Percentiles rank a stretch among this genome's conserved stretches.
These are phyloP conservation scores for Gymnopilus junonius DNA, from an alignment of 768 basidiomycete species.

Conservation along the genomic window DNA sequence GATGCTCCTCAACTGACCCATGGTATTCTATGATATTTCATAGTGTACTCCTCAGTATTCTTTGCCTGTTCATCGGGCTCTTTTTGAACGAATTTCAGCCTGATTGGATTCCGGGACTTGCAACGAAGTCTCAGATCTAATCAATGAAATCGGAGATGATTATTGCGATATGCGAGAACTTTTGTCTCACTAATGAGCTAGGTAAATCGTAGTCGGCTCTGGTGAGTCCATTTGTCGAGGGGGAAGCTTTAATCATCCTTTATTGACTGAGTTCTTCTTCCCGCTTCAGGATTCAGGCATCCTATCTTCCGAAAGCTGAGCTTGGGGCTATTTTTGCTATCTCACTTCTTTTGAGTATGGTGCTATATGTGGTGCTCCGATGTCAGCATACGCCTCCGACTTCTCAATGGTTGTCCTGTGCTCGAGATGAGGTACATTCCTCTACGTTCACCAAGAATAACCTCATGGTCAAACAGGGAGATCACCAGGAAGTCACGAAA, in stretches of 20 bases:
- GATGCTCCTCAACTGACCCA: background rate
- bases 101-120: background rate
- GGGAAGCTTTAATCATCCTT: background rate
- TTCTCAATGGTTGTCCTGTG: background rate
- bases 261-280: background rate
- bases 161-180: background rate
- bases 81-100: background rate
- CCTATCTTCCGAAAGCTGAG: background rate
- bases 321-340: background rate
- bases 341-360: background rate
- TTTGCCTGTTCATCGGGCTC: background rate
- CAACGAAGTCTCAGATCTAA: too few species aligned
- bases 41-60: background rate
- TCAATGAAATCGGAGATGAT: background rate
- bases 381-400: background rate
- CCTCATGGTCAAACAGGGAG: background rate
- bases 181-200: background rate
- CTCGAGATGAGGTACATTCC: background rate
- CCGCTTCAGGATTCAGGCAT: background rate
- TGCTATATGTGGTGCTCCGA: background rate
- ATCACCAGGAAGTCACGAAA: background rate
- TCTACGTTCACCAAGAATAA: background rate
- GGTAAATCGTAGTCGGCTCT: background rate
- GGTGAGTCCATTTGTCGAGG: background rate
- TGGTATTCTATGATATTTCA: background rate